Conservation (phyloP, 2,329 filamentous ascomycete genomes). For the Venturia nashicola region DNA sequence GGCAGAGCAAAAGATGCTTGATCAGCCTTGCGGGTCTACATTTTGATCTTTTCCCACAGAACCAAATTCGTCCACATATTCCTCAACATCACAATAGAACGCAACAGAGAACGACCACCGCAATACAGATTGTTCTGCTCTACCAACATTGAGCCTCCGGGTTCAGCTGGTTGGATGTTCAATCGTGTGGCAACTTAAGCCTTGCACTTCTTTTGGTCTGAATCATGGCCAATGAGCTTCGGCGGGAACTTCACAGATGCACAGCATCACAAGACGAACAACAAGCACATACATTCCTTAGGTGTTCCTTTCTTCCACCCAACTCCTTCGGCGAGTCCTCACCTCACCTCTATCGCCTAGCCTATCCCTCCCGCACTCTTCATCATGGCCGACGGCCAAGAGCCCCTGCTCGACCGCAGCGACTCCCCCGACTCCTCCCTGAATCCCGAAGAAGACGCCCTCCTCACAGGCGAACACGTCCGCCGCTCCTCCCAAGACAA, state of each 20-base stretch:
- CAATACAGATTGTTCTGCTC: background rate
- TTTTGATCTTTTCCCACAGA: background rate
- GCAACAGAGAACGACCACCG: background rate
- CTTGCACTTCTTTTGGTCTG: background rate
- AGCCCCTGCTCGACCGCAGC: constrained; percentile 42
- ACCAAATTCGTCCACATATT: background rate
- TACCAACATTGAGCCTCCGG: background rate
- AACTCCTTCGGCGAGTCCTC: background rate
- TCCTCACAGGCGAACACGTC: constrained; percentile 43
- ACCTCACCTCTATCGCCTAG: background rate
- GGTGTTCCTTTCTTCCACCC: background rate
- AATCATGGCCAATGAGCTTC: background rate
- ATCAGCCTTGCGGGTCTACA: background rate
- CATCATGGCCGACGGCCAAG: constrained; percentile 30
- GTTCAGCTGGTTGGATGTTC: background rate
- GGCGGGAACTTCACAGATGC: background rate
- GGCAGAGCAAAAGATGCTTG: background rate
- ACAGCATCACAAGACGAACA: background rate
- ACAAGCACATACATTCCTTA: background rate
- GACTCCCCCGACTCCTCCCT: constrained; percentile 34
- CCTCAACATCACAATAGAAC: background rate
- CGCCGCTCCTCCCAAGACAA: constrained; percentile 22
- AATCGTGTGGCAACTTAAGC: background rate
- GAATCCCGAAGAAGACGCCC: constrained; percentile 49
- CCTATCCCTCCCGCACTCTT: background rate